A percentile compares a stretch with the other conserved stretches of the same genome.
Evolutionary conservation across 768 basidiomycete species (phyloP).

Genomic region (Mycena albidolilacea): DNA sequence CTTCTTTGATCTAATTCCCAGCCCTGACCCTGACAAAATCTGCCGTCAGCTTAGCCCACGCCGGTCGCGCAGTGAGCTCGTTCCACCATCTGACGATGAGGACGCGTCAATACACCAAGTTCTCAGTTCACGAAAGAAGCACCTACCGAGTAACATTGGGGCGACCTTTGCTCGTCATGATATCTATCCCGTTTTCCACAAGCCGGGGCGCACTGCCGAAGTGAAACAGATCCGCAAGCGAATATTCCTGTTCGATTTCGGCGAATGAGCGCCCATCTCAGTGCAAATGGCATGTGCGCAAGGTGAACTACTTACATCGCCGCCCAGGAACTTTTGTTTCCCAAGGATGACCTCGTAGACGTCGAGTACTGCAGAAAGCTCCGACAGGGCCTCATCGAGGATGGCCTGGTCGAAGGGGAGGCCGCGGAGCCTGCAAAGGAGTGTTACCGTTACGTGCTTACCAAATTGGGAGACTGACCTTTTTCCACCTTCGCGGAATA

Average conservation of each 20-base stretch:
- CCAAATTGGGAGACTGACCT: conserved; percentile 9
- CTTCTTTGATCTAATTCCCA: conserved; percentile 23
- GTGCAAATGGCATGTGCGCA: neutral
- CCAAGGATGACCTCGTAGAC: conserved; percentile 67
- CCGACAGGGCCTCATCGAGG: conserved; percentile 46
- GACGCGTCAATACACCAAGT: conserved; percentile 3
- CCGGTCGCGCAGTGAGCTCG: conserved; percentile 60
- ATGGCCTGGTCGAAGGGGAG: conserved; percentile 46
- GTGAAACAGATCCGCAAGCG: conserved; percentile 1
- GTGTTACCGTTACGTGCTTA: conserved; percentile 18
- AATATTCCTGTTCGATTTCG: conserved; percentile 1
- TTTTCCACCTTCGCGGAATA: conserved; percentile 20
- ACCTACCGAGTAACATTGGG: conserved; percentile 64
- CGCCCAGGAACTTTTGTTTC: conserved; percentile 62
- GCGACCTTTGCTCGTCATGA: conserved; percentile 46
- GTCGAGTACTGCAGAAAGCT: conserved; percentile 58
- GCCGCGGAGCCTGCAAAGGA: conserved; percentile 10
- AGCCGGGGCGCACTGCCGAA: conserved; percentile 53
- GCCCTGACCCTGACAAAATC: conserved; percentile 15
- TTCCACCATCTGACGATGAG: conserved; percentile 63
- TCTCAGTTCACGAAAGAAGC: conserved; percentile 7
- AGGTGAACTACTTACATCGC: conserved; percentile 16
- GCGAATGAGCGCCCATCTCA: neutral
- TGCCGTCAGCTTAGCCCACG: conserved; percentile 60
- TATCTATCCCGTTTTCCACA: conserved; percentile 43